These are phyloP conservation scores for Wickerhamomyces sp. DNA, from an alignment of 1,139 yeast species.

Conservation along the genomic window DNA sequence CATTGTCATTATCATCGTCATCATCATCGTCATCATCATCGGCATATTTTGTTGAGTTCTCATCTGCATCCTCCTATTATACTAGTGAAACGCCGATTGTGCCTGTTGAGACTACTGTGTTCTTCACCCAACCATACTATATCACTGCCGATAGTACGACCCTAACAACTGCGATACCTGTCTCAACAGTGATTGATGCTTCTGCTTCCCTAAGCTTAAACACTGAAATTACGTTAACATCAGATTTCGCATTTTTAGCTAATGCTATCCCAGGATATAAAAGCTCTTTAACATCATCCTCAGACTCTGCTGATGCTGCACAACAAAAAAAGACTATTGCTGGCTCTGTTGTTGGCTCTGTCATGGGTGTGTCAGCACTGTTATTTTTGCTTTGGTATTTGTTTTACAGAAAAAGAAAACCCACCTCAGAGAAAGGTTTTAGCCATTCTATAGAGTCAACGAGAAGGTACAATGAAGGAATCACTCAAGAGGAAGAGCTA, in stretches of 20 bases:
- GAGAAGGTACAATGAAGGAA: slow-evolving; percentile 13
- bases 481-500: not conserved
- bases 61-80: not conserved
- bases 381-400: slow-evolving; percentile 20
- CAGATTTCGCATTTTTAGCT: slow-evolving; percentile 24
- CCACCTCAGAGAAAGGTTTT: slow-evolving; percentile 16
- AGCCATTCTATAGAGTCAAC: slow-evolving; percentile 23
- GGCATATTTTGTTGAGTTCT: not conserved
- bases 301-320: not conserved
- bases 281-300: not conserved
- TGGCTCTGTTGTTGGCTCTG: slow-evolving; percentile 41
- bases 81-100: not conserved
- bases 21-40: not conserved
- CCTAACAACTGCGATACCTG: slow-evolving; percentile 32
- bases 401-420: slow-evolving; percentile 13
- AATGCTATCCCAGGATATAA: slow-evolving; percentile 20
- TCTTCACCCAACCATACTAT: slow-evolving; percentile 37
- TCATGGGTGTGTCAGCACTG: slow-evolving; percentile 32
- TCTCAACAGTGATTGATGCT: slow-evolving; percentile 27
- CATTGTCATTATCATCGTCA: slow-evolving; percentile 1
- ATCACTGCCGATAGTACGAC: slow-evolving; percentile 37
- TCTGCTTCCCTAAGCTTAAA: slow-evolving; percentile 20
- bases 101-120: slow-evolving; percentile 2
- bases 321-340: slow-evolving; percentile 33
- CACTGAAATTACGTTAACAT: slow-evolving; percentile 28